Percentiles rank a stretch among this genome's conserved stretches.
These are phyloP conservation scores for Verticillium klebahnii DNA, from an alignment of 2,329 filamentous ascomycete genomes.

Conservation along the genomic window DNA sequence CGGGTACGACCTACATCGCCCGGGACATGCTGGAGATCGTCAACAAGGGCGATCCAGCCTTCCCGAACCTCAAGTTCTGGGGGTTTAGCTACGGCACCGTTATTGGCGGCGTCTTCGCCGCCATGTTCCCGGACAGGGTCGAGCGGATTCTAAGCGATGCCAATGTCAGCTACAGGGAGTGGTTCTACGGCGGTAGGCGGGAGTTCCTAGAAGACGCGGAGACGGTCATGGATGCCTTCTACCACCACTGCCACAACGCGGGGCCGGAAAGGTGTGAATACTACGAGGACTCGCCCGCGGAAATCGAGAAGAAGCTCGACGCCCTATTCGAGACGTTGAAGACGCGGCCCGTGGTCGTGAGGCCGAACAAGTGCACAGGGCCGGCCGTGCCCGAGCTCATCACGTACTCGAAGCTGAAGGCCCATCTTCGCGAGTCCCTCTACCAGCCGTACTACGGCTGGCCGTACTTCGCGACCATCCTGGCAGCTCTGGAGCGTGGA, in stretches of 20 bases:
- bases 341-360: constrained; percentile 35
- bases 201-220: constrained; percentile 52
- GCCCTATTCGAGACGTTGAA: constrained; percentile 35
- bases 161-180: constrained; percentile 51
- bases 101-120: constrained; percentile 46
- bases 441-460: constrained; percentile 41
- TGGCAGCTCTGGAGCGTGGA: constrained; percentile 36
- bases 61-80: constrained; percentile 44
- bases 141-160: constrained; percentile 47
- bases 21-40: constrained; percentile 45
- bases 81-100: constrained; percentile 52
- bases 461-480: constrained; percentile 34
- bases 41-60: constrained; percentile 27
- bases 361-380: constrained; percentile 16
- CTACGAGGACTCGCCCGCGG: constrained; percentile 26
- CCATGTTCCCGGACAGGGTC: constrained; percentile 46
- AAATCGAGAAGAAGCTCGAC: constrained; percentile 34
- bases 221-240: constrained; percentile 47
- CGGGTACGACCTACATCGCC: constrained; percentile 38
- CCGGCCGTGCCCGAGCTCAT: constrained; percentile 42
- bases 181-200: constrained; percentile 38
- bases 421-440: constrained; percentile 34
- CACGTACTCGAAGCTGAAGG: constrained; percentile 43
- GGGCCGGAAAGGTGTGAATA: constrained; percentile 44
- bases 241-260: constrained; percentile 46